Evolutionary conservation across 805 yeast genomes (phyloP), one percentile per base, ranked within the genome.

Genomic region (Wickerhamiella dianesei): DNA sequence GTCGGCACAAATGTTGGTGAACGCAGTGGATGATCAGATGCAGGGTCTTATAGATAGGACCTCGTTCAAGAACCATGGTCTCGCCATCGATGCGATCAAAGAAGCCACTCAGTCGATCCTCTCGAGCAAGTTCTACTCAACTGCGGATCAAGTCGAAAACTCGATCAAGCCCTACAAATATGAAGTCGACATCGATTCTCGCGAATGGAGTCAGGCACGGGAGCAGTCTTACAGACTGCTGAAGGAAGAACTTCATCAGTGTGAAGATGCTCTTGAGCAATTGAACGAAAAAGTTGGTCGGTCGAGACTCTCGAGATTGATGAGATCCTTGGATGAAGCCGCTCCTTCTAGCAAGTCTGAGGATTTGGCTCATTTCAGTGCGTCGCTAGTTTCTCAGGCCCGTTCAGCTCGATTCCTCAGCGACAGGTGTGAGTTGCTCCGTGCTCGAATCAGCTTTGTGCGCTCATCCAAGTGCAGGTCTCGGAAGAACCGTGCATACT

Each of bases 131-230:
- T 92, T 75, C 61, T 84, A 79, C 53, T 80, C 95, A 1, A 89
- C 98, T 0, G 94, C 98, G 0, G 99, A 94, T 62, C 99, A 92
- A 63, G 97, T 92, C 4, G 99, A 92, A 59, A 92, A 94, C 64
- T 88, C 97, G 66, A 89, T 92, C 58, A 92, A 92, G 62, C 99
- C 99, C 2, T 92, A 82, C 68, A 92, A 92, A 66, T 92, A 89
- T 62, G 99, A 92, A 59, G 88, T 92, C 50, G 99, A 92, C 59
- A 76, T 92, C 43, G 97, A 92, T 60, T 95, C 88, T 56, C 72
- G 96, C 37, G 99, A 92, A 62, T 92, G 99, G 99, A 66, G 69
- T 25, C 60, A 73, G 5, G 80, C 95, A 36, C 76, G 84, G 50
- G 94, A 83, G 29, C 94, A 83, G 59, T 75, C 96, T 0, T 74